These are phyloP conservation scores for Kondoa malvinella DNA, from an alignment of 768 basidiomycete species.

Conservation along the genomic window DNA sequence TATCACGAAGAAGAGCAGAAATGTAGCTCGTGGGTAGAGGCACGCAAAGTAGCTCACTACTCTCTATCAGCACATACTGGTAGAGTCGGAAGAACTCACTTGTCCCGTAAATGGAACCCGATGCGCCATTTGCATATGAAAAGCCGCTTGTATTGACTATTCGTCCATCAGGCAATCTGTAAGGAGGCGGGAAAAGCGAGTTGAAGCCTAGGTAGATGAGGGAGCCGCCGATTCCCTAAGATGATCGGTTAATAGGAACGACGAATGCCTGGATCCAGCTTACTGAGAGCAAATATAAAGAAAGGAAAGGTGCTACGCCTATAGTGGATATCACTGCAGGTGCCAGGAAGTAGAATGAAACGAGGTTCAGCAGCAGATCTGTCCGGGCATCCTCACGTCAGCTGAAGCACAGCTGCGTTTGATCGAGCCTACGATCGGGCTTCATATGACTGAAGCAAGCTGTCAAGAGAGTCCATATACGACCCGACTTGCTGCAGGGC, in stretches of 20 bases:
- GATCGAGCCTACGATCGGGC: background rate
- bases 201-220: background rate
- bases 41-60: constrained; percentile 42
- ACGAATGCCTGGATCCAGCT: background rate
- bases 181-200: background rate
- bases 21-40: constrained; percentile 47
- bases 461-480: background rate
- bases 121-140: background rate
- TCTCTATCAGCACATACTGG: background rate
- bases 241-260: background rate
- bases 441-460: background rate
- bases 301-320: background rate
- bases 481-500: background rate
- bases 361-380: background rate
- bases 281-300: background rate
- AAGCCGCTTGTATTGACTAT: background rate
- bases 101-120: background rate
- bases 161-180: background rate
- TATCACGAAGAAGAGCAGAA: constrained; percentile 48
- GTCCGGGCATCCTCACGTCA: background rate
- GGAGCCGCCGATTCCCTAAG: background rate
- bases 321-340: background rate
- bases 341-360: background rate
- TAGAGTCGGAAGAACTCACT: background rate
- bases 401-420: background rate